These are phyloP conservation scores for Picochlorum costavermella DNA, from an alignment of 139 green algal genomes.

Conservation along the genomic window DNA sequence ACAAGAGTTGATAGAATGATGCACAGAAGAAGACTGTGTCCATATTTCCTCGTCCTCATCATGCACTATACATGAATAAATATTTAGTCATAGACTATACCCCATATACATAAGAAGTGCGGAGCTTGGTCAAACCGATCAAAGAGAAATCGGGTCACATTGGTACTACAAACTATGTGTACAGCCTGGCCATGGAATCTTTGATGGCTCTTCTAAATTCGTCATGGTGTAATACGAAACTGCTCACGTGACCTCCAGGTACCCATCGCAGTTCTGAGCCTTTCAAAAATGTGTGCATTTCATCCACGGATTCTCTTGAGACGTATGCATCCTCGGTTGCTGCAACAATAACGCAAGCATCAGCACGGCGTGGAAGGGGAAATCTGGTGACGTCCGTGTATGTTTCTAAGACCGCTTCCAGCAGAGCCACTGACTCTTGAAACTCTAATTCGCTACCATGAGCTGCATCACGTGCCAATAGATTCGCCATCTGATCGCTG, in stretches of 20 bases:
- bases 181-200: conserved; percentile 13
- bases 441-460: not conserved
- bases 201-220: conserved; percentile 36
- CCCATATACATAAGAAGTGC: too few relatives aligned
- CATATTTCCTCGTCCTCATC: too few relatives aligned
- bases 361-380: conserved; percentile 45
- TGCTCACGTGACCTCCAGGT: conserved; percentile 61
- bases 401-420: conserved; percentile 65
- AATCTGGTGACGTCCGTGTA: conserved; percentile 74
- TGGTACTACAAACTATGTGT: not conserved
- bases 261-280: conserved; percentile 63
- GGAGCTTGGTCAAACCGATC: too few relatives aligned
- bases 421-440: conserved; percentile 11
- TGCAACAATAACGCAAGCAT: conserved; percentile 66
- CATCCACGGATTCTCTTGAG: conserved; percentile 6
- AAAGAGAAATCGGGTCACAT: too few relatives aligned
- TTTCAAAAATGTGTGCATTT: conserved; percentile 48
- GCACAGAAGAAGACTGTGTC: too few relatives aligned
- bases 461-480: conserved; percentile 21
- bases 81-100: too few relatives aligned
- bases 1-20: too few relatives aligned
- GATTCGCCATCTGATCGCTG: not conserved
- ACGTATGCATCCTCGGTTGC: conserved; percentile 71
- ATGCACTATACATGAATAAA: too few relatives aligned
- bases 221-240: conserved; percentile 66